Evolutionary conservation across 768 basidiomycete genomes (phyloP).

Genomic region (Pholiota molesta): DNA sequence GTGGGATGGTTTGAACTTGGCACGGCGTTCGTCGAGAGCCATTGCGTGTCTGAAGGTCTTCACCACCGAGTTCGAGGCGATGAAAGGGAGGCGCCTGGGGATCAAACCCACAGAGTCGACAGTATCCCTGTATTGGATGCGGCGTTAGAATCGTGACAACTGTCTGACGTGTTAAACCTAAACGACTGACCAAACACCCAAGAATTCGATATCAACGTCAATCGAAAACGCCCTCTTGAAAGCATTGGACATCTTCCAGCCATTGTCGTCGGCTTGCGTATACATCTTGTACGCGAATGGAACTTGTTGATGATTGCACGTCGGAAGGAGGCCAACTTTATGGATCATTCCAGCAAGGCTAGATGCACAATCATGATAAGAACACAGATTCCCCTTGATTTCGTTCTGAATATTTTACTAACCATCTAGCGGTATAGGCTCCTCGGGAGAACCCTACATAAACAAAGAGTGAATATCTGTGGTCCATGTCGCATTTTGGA

Average conservation of each 20-base stretch:
- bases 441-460: constrained; percentile 57
- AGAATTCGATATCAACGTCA: constrained; percentile 50
- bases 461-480: neutral
- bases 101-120: constrained; percentile 57
- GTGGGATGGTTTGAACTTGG: constrained; percentile 56
- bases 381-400: neutral
- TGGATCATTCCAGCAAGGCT: constrained; percentile 59
- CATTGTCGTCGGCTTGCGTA: constrained; percentile 39
- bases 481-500: neutral
- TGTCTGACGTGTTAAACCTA: neutral
- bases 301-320: constrained; percentile 50
- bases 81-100: constrained; percentile 51
- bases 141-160: neutral
- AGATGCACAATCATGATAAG: neutral
- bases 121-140: constrained; percentile 45
- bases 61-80: constrained; percentile 48
- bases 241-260: constrained; percentile 46
- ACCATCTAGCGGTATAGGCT: constrained; percentile 55
- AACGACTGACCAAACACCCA: constrained; percentile 47
- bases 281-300: constrained; percentile 65
- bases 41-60: constrained; percentile 62
- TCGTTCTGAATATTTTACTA: neutral
- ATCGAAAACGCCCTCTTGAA: constrained; percentile 55
- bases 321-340: constrained; percentile 48
- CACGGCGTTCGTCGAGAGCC: constrained; percentile 59